phyloP scores from a whole-genome alignment of 495 filamentous ascomycete genomes.

The Trichoderma orchidacearum region DNA sequence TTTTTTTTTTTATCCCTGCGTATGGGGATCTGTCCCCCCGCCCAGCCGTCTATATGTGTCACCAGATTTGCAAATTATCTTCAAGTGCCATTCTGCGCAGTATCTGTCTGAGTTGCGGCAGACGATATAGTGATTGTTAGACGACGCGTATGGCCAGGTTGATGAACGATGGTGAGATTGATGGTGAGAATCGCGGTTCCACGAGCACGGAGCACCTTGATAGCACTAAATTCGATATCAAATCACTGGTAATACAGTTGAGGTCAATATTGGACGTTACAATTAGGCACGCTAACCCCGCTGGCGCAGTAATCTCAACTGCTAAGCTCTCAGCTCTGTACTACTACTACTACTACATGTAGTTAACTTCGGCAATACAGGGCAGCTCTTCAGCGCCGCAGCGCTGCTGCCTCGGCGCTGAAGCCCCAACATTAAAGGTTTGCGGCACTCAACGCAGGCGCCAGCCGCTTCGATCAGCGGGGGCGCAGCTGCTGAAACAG shows the following conservation, averaged over 20 bases:
- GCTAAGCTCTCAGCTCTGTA: no score
- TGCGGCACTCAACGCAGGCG: background rate
- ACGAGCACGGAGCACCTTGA: no score
- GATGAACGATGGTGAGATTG: no score
- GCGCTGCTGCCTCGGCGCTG: no score
- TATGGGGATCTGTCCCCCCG: background rate
- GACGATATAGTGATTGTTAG: background rate
- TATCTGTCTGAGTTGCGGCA: background rate
- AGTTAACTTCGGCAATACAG: background rate
- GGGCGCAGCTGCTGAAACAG: background rate
- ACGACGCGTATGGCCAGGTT: background rate
- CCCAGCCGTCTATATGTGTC: background rate
- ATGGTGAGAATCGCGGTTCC: no score
- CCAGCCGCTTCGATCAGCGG: background rate
- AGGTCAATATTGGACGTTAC: no score
- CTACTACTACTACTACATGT: no score
- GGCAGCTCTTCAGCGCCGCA: background rate
- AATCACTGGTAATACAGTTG: no score
- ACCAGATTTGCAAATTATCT: background rate
- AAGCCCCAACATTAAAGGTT: background rate
- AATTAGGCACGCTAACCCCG: no score
- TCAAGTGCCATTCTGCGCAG: background rate
- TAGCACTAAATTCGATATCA: no score
- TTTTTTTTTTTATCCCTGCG: background rate
- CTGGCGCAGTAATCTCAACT: no score